A percentile compares a stretch with the other conserved stretches of the same genome.
phyloP scores from a whole-genome alignment of 2,329 filamentous ascomycete species.

The Ophiostoma piceae region DNA sequence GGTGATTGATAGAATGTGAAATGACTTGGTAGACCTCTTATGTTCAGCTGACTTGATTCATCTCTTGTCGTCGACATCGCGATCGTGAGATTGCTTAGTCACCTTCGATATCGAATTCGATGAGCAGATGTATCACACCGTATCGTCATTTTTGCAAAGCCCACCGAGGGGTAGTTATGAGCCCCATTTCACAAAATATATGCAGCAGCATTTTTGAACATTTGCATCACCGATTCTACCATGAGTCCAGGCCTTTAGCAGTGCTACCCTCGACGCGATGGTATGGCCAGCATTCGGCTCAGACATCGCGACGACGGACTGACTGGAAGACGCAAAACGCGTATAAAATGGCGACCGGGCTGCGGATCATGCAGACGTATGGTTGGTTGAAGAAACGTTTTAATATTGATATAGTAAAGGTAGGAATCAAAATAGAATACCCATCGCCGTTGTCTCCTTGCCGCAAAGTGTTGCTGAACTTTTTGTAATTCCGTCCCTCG shows the following conservation, averaged over 20 bases:
- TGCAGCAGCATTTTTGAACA: background rate
- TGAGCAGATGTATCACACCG: background rate
- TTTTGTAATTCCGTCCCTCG: constrained; percentile 8
- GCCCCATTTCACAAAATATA: background rate
- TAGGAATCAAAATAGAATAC: constrained; percentile 14
- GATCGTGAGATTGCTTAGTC: background rate
- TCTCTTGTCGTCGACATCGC: background rate
- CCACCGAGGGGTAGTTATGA: background rate
- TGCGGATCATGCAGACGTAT: too few species aligned
- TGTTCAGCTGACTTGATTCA: background rate
- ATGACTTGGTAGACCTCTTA: background rate
- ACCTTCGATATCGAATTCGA: background rate
- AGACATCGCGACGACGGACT: too few species aligned
- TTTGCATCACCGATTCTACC: too few species aligned
- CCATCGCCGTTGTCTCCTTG: constrained; percentile 15
- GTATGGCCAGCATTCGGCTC: too few species aligned
- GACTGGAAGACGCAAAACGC: too few species aligned
- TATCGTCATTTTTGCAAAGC: background rate
- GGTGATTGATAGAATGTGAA: background rate
- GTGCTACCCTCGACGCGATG: too few species aligned
- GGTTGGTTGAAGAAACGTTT: background rate
- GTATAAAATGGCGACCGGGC: too few species aligned
- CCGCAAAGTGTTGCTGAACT: constrained; percentile 17
- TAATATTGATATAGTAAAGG: constrained; percentile 11
- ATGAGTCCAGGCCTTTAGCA: too few species aligned